Evolutionary conservation across 139 green algal species (phyloP), one percentile per base, ranked within the genome.

Genomic region (Desmodesmus armatus): DNA sequence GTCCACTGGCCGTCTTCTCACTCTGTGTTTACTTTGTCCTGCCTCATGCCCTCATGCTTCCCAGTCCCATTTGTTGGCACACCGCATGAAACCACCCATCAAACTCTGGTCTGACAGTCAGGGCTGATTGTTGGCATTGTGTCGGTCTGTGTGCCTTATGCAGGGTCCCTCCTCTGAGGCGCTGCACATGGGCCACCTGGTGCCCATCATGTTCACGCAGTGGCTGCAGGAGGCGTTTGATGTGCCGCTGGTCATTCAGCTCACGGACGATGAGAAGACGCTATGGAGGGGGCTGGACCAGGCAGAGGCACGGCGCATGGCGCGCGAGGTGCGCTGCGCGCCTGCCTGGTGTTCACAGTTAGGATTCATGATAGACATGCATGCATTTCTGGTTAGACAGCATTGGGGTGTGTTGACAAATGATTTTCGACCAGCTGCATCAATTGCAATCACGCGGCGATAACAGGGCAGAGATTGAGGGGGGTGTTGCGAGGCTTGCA

Each of bases 201-300:
- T 99, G 31, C 97, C 97, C 81, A 99, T 99, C 93, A 94, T 98
- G 90, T 99, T 99, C 92, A 98, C 96, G 23, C 96, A 97, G 89
- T 98, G 91, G 81, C 93, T 98, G 62, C 94, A 96, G 85, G 87
- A 87, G 47, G 43, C 43, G 3, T 99, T 99, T 90, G 96, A 98
- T 65, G 94, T 96, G 41, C 97, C 97, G 23, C 93, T 99, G 27
- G 97, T 99, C 43, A 98, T 99, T 44, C 97, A 99, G 93, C 86
- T 99, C 13, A 99, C 97, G 3, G 97, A 99, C 72, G 97, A 98
- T 85, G 96, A 99, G 85, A 99, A 99, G 85, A 93, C 85, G n/a
- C 88, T 99, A 49, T 99, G 96, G 96, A 95, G 93, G 70, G 90
- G 85, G 0, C 66, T 98, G 33, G 89, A 93, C 17, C 93, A 96